Evolutionary conservation across 2,329 filamentous ascomycete species (phyloP).

Genomic region (Phyllachora maydis): DNA sequence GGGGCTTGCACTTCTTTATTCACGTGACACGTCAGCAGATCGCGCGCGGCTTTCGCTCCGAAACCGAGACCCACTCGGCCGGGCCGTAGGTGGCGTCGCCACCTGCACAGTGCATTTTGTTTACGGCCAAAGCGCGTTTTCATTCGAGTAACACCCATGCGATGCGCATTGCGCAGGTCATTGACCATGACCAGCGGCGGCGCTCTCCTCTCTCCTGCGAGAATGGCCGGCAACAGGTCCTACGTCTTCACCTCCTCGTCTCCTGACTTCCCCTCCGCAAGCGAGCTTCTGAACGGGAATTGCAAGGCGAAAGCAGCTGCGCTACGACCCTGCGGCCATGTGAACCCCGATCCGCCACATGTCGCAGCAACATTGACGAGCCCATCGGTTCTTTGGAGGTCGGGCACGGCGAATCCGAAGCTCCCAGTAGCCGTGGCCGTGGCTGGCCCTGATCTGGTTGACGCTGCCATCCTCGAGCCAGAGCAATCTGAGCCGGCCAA

Average conservation of each 20-base stretch:
- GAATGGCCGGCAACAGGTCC: conserved; percentile 7
- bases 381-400: conserved; percentile 15
- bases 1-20: too few species aligned
- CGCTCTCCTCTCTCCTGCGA: conserved; percentile 5
- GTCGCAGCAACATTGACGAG: conserved; percentile 18
- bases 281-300: conserved; percentile 27
- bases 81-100: too few species aligned
- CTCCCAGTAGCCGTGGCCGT: too few species aligned
- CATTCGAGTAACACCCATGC: too few species aligned
- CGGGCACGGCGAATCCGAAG: conserved; percentile 1
- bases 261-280: conserved; percentile 30
- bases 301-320: conserved; percentile 13
- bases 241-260: conserved; percentile 23
- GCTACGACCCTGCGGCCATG: conserved; percentile 15
- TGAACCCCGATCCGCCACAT: conserved; percentile 14
- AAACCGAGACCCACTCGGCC: too few species aligned
- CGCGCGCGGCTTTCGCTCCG: too few species aligned
- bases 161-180: conserved; percentile 12
- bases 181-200: conserved; percentile 11
- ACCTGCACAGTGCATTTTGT: too few species aligned
- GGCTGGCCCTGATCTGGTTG: too few species aligned
- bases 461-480: too few species aligned
- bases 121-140: too few species aligned
- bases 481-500: too few species aligned
- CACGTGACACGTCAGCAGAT: too few species aligned